phyloP scores from a whole-genome alignment of 2,329 filamentous ascomycete species.

The Talaromyces amestolkiae region DNA sequence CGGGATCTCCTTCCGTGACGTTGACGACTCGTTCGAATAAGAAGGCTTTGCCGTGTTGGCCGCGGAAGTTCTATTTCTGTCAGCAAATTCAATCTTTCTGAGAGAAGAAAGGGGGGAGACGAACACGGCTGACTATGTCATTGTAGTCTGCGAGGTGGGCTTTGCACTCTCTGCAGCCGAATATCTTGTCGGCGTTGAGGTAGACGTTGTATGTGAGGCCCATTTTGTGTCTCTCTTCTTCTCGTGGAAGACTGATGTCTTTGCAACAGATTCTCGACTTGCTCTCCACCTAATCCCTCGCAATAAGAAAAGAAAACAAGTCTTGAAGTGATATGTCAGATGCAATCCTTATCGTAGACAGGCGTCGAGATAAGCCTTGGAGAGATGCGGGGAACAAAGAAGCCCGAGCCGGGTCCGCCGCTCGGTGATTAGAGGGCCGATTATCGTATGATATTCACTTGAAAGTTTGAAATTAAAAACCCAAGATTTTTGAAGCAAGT shows the following conservation, averaged over 20 bases:
- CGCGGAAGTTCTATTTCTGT: constrained; percentile 80
- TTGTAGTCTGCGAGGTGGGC: constrained; percentile 93
- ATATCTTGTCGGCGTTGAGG: constrained; percentile 80
- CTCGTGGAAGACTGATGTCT: background rate
- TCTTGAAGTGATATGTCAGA: background rate
- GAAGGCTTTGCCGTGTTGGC: constrained; percentile 96
- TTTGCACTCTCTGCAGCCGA: constrained; percentile 92
- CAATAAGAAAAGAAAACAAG: background rate
- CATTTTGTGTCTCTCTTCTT: constrained; percentile 52
- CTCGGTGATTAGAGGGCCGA: background rate
- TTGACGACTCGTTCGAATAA: constrained; percentile 96
- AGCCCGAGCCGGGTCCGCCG: background rate
- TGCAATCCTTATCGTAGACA: constrained; percentile 14
- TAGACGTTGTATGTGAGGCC: constrained; percentile 90
- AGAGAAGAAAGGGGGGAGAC: constrained; percentile 32
- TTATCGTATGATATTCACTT: background rate
- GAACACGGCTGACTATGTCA: constrained; percentile 88
- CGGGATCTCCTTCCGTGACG: constrained; percentile 73
- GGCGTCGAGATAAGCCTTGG: constrained; percentile 15
- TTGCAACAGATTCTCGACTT: background rate
- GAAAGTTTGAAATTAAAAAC: background rate
- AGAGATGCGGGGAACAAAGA: constrained; percentile 13
- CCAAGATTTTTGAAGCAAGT: background rate
- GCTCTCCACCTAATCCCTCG: background rate
- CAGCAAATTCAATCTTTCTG: background rate